A percentile compares a stretch with the other conserved stretches of the same genome.
Conservation (phyloP, 768 basidiomycete genomes). For the Russula lepida region DNA sequence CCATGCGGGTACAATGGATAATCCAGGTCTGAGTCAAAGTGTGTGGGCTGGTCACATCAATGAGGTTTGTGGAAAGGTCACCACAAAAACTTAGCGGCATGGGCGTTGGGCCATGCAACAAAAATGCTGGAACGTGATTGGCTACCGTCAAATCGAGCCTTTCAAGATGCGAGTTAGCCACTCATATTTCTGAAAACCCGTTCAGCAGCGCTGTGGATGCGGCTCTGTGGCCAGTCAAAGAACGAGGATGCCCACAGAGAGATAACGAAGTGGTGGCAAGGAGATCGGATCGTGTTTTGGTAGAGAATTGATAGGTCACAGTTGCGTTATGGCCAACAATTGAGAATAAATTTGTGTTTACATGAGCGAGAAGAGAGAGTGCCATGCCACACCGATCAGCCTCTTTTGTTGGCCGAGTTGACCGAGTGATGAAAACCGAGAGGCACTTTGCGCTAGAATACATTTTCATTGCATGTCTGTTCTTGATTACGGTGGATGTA, state of each 20-base stretch:
- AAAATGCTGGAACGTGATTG: not conserved
- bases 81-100: not conserved
- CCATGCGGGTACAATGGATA: not conserved
- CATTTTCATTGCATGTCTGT: not conserved
- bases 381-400: not conserved
- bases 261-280: not conserved
- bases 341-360: not conserved
- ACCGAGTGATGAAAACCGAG: not conserved
- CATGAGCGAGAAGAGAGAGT: not conserved
- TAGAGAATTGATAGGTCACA: not conserved
- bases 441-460: not conserved
- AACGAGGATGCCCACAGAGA: not conserved
- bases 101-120: not conserved
- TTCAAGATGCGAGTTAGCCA: not conserved
- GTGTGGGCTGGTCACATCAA: not conserved
- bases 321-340: not conserved
- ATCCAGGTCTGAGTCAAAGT: not conserved
- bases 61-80: not conserved
- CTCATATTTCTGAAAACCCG: not conserved
- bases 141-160: not conserved
- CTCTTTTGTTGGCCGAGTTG: not conserved
- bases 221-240: not conserved
- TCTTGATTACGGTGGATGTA: not conserved
- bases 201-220: not conserved
- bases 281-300: not conserved